These are phyloP conservation scores for Pseudovirgaria hyperparasitica DNA, from an alignment of 2,329 filamentous ascomycete genomes.

Conservation along the genomic window DNA sequence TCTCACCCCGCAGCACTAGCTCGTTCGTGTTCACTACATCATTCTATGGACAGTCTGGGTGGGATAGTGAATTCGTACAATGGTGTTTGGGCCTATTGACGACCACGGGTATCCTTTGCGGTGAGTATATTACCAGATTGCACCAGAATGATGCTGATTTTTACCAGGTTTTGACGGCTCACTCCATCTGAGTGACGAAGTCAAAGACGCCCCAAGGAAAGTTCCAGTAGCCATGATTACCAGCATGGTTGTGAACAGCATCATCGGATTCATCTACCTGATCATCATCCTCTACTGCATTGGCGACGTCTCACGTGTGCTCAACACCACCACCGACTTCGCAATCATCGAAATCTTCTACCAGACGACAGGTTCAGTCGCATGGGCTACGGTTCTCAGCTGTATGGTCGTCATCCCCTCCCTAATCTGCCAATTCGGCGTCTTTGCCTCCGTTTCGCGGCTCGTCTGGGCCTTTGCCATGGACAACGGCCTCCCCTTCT, in stretches of 20 bases:
- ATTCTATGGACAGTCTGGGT: constrained; percentile 27
- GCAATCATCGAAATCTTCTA: constrained; percentile 28
- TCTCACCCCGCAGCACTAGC: constrained; percentile 25
- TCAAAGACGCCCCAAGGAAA: constrained; percentile 10
- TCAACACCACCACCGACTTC: constrained; percentile 8
- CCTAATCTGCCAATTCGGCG: constrained; percentile 28
- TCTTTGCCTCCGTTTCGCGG: constrained; percentile 34
- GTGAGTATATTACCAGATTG: constrained; percentile 12
- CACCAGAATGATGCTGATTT: constrained; percentile 1
- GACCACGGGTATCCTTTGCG: constrained; percentile 19
- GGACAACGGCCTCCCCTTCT: constrained; percentile 33
- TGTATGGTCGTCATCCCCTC: constrained; percentile 25
- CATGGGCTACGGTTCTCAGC: constrained; percentile 29
- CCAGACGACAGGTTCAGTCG: constrained; percentile 26
- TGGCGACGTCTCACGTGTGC: constrained; percentile 20
- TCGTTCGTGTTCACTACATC: constrained; percentile 34
- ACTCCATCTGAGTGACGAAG: constrained; percentile 27
- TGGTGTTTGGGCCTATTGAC: constrained; percentile 25
- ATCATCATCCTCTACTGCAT: constrained; percentile 33
- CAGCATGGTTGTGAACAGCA: constrained; percentile 29
- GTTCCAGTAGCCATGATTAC: constrained; percentile 27
- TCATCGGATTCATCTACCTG: constrained; percentile 29
- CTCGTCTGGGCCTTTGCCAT: constrained; percentile 38
- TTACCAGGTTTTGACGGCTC: constrained; percentile 32
- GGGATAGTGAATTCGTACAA: constrained; percentile 30